Evolutionary conservation across 345 rosid species (phyloP).

Genomic region (Hibiscus trionum): DNA sequence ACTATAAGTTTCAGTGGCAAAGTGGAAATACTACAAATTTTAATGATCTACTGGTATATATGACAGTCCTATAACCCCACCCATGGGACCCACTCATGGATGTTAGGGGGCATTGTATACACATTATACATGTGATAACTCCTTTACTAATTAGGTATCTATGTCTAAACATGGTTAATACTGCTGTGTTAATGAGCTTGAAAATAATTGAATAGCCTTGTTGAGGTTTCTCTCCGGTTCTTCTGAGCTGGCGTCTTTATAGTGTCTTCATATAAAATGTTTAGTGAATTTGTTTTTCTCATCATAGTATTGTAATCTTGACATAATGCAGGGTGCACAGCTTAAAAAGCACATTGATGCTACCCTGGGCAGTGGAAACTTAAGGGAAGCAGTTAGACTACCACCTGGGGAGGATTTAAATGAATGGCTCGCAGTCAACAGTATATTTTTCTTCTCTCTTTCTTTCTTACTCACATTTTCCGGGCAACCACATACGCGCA

Average conservation of each 20-base stretch:
- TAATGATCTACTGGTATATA: neutral
- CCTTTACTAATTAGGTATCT: neutral
- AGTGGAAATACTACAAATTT: neutral
- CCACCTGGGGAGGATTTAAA: constrained; percentile 99
- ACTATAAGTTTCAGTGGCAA: neutral
- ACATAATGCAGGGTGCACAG: constrained; percentile 76
- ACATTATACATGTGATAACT: neutral
- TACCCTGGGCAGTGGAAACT: constrained; percentile 92
- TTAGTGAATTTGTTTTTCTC: constrained; percentile 3
- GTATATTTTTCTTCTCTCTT: constrained; percentile 34
- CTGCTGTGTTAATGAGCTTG: neutral
- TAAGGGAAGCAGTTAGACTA: constrained; percentile 96
- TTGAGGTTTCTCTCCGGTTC: neutral
- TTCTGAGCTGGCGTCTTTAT: constrained; percentile 3
- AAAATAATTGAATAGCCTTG: constrained; percentile 7
- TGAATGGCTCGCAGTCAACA: constrained; percentile 99
- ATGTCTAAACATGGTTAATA: constrained; percentile 2
- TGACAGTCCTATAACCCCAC: neutral
- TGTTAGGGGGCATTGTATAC: neutral
- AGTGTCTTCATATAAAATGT: neutral
- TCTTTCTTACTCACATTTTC: neutral
- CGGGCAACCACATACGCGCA: neutral
- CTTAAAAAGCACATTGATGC: constrained; percentile 98
- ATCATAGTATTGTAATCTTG: neutral
- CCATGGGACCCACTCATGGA: constrained; percentile 3